phyloP scores from a whole-genome alignment of 257 asterid species.

The Solanum chilense region DNA sequence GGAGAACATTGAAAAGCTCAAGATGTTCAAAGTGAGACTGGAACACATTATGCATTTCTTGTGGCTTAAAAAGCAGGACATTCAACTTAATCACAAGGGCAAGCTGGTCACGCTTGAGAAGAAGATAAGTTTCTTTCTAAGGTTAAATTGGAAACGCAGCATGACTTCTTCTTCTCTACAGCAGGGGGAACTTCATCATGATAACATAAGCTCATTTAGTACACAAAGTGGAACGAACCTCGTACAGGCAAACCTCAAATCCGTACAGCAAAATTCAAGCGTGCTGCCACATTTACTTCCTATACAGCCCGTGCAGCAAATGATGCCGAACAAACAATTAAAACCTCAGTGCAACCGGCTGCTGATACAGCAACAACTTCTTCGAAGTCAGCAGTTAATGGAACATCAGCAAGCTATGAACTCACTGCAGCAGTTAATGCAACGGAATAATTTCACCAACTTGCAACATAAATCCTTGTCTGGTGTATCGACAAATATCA shows the following conservation, averaged over 20 bases:
- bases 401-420: constrained; percentile 47
- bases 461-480: constrained; percentile 58
- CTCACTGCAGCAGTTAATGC: constrained; percentile 20
- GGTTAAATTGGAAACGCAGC: constrained; percentile 42
- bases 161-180: constrained; percentile 44
- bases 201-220: constrained; percentile 9
- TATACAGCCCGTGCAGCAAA: background rate
- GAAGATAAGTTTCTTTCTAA: constrained; percentile 45
- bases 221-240: constrained; percentile 46
- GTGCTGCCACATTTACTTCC: constrained; percentile 6
- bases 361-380: constrained; percentile 41
- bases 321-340: background rate
- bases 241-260: constrained; percentile 42
- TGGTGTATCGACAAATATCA: constrained; percentile 36
- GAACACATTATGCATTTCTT: constrained; percentile 54
- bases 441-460: constrained; percentile 35
- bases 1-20: constrained; percentile 69
- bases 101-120: constrained; percentile 36
- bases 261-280: constrained; percentile 25
- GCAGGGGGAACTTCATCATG: constrained; percentile 53
- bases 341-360: constrained; percentile 13
- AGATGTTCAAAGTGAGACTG: constrained; percentile 49
- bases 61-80: constrained; percentile 45
- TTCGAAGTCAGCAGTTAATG: constrained; percentile 51
- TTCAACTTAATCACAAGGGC: constrained; percentile 24